Evolutionary conservation across 106 monocot genomes (phyloP), one percentile per base, ranked within the genome.

Genomic region (Ottelia alismoides): DNA sequence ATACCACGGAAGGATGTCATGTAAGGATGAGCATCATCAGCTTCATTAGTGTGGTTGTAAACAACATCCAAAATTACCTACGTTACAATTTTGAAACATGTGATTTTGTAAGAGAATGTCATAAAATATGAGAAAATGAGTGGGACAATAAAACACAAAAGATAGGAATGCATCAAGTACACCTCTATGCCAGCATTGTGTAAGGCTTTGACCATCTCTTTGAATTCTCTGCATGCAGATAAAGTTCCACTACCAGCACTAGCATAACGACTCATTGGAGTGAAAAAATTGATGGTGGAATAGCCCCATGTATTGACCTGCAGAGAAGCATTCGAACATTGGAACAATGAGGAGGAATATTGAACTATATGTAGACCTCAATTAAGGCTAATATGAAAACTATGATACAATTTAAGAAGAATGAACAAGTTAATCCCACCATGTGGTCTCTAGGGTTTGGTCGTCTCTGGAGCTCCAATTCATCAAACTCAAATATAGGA

Each of bases 231-330:
- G 57, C 82, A 85, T 65, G 96, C 85, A 56, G 30, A 72, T 22
- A 67, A 53, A 60, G 96, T 68, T 65, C 96, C 89, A 72, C 89
- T 81, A 60, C 85, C 85, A 68, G 47, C 52, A 79, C 85, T 85
- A 32, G 89, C 96, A 82, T 98, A 98, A 20, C 96, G 84, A 66
- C 89, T 86, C 96, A 98, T 98, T 20, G 96, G 89, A n/a, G 96
- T 71, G 72, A 98, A 98, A 80, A 98, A 98, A 51, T 89, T 98
- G 20, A 98, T 45, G 11, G 96, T 98, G 32, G 96, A 98, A 74
- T 98, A 98, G 0, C 96, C 96, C 96, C 96, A 98, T 58, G 89
- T 90, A 52, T 98, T 98, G 31, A 98, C 67, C 96, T 98, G 45
- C 17, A 77, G 57, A 46, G 46, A 31, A 20, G 1, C 0, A 31